Evolutionary conservation across 495 filamentous ascomycete species (phyloP).

Genomic region (Thozetella sp.): DNA sequence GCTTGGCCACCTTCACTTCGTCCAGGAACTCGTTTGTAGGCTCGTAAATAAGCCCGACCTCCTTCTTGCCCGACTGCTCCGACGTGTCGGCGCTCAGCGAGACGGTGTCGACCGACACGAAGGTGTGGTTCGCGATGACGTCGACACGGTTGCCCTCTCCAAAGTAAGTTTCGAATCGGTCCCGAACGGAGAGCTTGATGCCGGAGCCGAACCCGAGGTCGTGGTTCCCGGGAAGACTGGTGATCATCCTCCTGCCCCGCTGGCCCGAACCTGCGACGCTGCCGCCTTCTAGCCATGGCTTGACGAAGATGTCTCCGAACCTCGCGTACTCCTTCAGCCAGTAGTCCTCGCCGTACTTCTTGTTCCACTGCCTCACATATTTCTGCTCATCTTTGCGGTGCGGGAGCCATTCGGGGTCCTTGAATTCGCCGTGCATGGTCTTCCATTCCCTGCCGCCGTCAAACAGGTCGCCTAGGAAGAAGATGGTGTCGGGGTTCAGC

Average conservation of each 20-base stretch:
- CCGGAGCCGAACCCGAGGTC: conserved; percentile 92
- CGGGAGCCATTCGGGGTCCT: conserved; percentile 60
- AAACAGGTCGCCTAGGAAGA: conserved; percentile 95
- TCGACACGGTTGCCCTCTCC: conserved; percentile 87
- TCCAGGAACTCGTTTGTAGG: conserved; percentile 79
- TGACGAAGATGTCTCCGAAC: conserved; percentile 77
- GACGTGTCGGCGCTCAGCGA: conserved; percentile 74
- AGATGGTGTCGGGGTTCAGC: conserved; percentile 76
- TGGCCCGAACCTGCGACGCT: conserved; percentile 31
- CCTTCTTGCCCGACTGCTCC: conserved; percentile 41
- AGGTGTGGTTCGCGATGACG: conserved; percentile 91
- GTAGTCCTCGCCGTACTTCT: conserved; percentile 70
- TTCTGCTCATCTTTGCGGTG: conserved; percentile 48
- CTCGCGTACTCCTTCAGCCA: conserved; percentile 84
- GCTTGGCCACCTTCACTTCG: conserved; percentile 51
- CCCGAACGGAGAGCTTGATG: conserved; percentile 75
- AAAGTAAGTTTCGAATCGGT: conserved; percentile 86
- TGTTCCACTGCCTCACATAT: conserved; percentile 67
- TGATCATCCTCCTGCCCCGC: conserved; percentile 67
- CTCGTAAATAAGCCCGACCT: conserved; percentile 63
- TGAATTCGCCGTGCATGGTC: conserved; percentile 56
- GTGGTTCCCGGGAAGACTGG: conserved; percentile 91
- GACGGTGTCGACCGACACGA: conserved; percentile 87
- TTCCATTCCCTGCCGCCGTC: conserved; percentile 97
- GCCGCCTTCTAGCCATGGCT: conserved; percentile 55